Conservation (phyloP, 139 green algal genomes). For the Chlamydomonas asymmetrica region DNA sequence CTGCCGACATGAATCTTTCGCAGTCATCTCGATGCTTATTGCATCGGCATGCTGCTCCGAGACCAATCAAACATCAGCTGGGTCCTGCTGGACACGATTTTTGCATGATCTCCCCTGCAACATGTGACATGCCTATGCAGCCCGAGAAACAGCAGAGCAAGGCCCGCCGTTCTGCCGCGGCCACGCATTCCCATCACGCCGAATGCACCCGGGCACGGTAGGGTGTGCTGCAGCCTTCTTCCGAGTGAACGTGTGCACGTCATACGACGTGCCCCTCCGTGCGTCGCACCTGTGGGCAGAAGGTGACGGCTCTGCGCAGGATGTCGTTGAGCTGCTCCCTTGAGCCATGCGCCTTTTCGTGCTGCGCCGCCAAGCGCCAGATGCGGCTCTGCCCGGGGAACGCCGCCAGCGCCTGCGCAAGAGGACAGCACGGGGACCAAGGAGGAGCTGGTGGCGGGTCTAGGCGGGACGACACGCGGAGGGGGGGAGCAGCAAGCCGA, state of each 20-base stretch:
- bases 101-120: slow-evolving; percentile 16
- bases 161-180: no score
- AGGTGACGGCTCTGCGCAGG: slow-evolving; percentile 79
- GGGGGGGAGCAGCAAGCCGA: neutral
- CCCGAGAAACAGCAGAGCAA: neutral
- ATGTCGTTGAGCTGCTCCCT: slow-evolving; percentile 78
- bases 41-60: no score
- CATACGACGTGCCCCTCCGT: neutral
- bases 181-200: neutral
- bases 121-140: slow-evolving; percentile 1
- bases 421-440: slow-evolving; percentile 3
- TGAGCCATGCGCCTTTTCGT: slow-evolving; percentile 90
- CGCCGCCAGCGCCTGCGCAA: slow-evolving; percentile 45
- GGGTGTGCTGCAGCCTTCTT: neutral
- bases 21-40: no score
- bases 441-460: no score
- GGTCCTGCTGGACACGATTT: no score
- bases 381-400: slow-evolving; percentile 85
- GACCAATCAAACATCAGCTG: no score
- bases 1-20: no score
- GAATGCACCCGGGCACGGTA: neutral
- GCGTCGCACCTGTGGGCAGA: slow-evolving; percentile 75
- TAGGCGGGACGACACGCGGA: neutral
- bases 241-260: neutral
- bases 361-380: slow-evolving; percentile 84